phyloP scores from a whole-genome alignment of 2,329 filamentous ascomycete genomes.

The Apiospora hydei region DNA sequence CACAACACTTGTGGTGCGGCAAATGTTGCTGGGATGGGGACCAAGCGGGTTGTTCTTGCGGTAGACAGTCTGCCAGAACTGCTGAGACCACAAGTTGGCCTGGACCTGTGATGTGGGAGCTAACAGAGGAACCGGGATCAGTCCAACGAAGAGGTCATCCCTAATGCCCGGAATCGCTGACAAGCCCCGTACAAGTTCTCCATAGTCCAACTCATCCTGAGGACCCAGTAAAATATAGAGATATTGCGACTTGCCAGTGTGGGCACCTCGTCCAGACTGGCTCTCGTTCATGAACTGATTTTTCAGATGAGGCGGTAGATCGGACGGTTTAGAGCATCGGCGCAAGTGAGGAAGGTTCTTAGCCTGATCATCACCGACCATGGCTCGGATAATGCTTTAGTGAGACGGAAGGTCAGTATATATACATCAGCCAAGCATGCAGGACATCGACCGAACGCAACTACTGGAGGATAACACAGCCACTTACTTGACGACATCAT shows the following conservation, averaged over 20 bases:
- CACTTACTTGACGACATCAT: slow-evolving; percentile 74
- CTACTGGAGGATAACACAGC: background rate
- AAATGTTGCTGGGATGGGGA: slow-evolving; percentile 78
- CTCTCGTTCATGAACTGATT: slow-evolving; percentile 66
- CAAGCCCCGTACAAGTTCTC: slow-evolving; percentile 59
- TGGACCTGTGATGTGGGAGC: slow-evolving; percentile 79
- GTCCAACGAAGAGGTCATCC: slow-evolving; percentile 63
- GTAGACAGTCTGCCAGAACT: slow-evolving; percentile 87
- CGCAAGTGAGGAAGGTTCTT: slow-evolving; percentile 75
- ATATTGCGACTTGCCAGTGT: slow-evolving; percentile 66
- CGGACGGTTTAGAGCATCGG: slow-evolving; percentile 75
- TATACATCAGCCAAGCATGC: slow-evolving; percentile 1
- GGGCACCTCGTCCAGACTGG: slow-evolving; percentile 60
- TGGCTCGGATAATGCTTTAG: slow-evolving; percentile 60
- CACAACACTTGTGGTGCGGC: slow-evolving; percentile 74
- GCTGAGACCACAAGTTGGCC: slow-evolving; percentile 74
- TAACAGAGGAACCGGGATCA: slow-evolving; percentile 73
- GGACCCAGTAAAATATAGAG: slow-evolving; percentile 65
- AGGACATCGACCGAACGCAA: slow-evolving; percentile 28
- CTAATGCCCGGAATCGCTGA: slow-evolving; percentile 58
- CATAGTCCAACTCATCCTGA: slow-evolving; percentile 57
- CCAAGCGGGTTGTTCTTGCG: slow-evolving; percentile 88
- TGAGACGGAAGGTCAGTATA: slow-evolving; percentile 36
- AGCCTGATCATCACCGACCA: slow-evolving; percentile 66
- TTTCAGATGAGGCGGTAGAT: slow-evolving; percentile 72